Percentiles rank a stretch among this genome's conserved stretches.
These are phyloP conservation scores for Penicillium ochrochloron DNA, from an alignment of 495 filamentous ascomycete species.

Conservation along the genomic window DNA sequence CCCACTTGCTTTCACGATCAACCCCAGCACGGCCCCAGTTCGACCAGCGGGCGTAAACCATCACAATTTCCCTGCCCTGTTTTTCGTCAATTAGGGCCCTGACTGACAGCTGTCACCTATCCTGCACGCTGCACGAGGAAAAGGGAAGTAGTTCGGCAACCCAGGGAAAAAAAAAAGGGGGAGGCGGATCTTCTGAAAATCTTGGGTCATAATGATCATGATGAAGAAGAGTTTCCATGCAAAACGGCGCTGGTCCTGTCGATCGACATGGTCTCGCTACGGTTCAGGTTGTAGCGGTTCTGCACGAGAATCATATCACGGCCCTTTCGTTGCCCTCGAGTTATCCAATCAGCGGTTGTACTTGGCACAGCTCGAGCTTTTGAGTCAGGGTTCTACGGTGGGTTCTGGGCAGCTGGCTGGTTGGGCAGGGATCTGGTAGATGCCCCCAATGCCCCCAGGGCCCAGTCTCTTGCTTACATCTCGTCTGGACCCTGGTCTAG, in stretches of 20 bases:
- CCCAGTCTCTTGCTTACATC: neutral
- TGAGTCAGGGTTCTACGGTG: neutral
- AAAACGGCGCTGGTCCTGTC: neutral
- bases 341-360: neutral
- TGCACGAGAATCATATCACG: neutral
- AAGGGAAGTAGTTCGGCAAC: constrained; percentile 1
- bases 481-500: neutral
- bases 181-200: neutral
- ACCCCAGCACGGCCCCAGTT: constrained; percentile 2
- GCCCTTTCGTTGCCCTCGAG: neutral
- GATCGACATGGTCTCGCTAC: neutral
- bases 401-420: neutral
- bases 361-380: constrained; percentile 1
- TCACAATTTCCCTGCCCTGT: constrained; percentile 16
- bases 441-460: constrained; percentile 1
- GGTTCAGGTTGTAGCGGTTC: neutral
- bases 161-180: neutral
- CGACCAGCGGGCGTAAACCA: constrained; percentile 4
- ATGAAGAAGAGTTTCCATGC: neutral
- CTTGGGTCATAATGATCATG: neutral
- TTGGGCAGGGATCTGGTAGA: constrained; percentile 1
- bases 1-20: neutral
- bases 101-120: constrained; percentile 18
- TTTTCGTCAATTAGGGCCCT: constrained; percentile 2
- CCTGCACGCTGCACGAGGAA: constrained; percentile 2